Conservation (phyloP, 768 basidiomycete species). For the Cantharellus anzutake region DNA sequence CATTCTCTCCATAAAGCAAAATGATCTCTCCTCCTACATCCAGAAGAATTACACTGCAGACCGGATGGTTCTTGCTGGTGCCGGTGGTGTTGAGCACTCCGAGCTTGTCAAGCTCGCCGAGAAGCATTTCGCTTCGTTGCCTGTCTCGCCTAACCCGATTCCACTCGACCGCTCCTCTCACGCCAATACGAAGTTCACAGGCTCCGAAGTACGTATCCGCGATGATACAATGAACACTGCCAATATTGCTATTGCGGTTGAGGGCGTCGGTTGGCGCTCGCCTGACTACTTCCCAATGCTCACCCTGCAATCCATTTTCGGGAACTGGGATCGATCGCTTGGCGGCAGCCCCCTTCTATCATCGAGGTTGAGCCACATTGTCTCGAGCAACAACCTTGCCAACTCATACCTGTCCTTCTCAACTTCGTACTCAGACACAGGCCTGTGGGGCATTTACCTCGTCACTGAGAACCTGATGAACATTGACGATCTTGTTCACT, state of each 20-base stretch:
- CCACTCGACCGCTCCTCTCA: slow-evolving; percentile 67
- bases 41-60: slow-evolving; percentile 96
- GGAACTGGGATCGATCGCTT: slow-evolving; percentile 97
- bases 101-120: slow-evolving; percentile 90
- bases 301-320: slow-evolving; percentile 93
- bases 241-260: slow-evolving; percentile 91
- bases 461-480: slow-evolving; percentile 88
- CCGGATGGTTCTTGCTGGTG: slow-evolving; percentile 96
- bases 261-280: slow-evolving; percentile 94
- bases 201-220: slow-evolving; percentile 87
- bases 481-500: slow-evolving; percentile 85
- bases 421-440: slow-evolving; percentile 95
- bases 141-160: slow-evolving; percentile 72
- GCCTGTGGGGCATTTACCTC: slow-evolving; percentile 96
- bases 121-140: slow-evolving; percentile 79
- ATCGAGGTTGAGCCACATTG: slow-evolving; percentile 77
- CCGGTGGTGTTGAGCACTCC: slow-evolving; percentile 84
- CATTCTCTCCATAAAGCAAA: slow-evolving; percentile 85
- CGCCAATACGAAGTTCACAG: slow-evolving; percentile 65
- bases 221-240: slow-evolving; percentile 81
- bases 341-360: slow-evolving; percentile 80
- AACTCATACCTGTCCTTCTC: slow-evolving; percentile 99
- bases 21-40: slow-evolving; percentile 81
- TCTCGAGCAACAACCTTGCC: slow-evolving; percentile 86
- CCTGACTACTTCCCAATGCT: slow-evolving; percentile 99